phyloP scores from a whole-genome alignment of 257 asterid genomes.

The Solanum stenotomum region DNA sequence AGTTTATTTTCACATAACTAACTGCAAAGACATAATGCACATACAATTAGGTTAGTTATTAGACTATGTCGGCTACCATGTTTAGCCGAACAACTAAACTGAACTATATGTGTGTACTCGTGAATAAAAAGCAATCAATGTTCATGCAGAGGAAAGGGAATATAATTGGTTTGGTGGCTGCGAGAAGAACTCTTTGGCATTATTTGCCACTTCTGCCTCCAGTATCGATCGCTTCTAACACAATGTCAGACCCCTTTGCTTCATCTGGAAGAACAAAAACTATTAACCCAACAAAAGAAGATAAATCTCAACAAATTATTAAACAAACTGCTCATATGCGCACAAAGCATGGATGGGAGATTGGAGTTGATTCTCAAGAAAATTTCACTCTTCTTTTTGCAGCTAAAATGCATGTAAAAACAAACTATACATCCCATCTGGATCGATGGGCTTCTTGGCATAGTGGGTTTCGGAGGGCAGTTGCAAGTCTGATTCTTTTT shows the following conservation, averaged over 20 bases:
- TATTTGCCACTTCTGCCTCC: conserved; percentile 86
- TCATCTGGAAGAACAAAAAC: conserved; percentile 21
- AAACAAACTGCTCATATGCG: neutral
- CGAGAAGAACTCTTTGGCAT: conserved; percentile 52
- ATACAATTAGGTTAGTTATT: neutral
- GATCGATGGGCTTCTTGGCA: neutral
- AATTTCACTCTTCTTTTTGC: neutral
- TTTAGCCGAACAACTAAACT: neutral
- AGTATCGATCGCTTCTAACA: conserved; percentile 80
- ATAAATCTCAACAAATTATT: neutral
- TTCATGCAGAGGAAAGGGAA: neutral
- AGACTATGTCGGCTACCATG: neutral
- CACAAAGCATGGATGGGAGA: neutral
- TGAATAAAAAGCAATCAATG: neutral
- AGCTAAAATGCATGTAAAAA: neutral
- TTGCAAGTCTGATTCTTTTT: neutral
- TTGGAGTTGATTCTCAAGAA: neutral
- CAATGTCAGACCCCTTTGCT: conserved; percentile 58
- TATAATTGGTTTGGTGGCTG: conserved; percentile 36
- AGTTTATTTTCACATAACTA: neutral
- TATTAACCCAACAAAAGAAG: neutral
- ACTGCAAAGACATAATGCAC: neutral
- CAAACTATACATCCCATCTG: neutral
- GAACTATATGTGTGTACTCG: neutral
- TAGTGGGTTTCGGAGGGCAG: neutral